Evolutionary conservation across 768 basidiomycete genomes (phyloP).

Genomic region (Hortiboletus campestris): DNA sequence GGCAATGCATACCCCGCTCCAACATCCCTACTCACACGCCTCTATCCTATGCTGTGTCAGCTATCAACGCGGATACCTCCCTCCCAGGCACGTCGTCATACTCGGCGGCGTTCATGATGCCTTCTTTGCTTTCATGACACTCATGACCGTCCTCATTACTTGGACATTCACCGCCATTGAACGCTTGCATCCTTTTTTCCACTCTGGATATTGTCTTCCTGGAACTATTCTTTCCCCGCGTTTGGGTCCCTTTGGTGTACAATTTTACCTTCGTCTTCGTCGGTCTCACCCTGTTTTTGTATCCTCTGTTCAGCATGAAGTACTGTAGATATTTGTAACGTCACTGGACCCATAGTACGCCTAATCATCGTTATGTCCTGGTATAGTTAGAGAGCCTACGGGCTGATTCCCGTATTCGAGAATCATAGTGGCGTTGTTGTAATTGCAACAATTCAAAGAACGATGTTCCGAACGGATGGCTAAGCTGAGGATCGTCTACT

Average conservation of each 20-base stretch:
- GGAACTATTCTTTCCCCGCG: constrained; percentile 19
- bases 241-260: constrained; percentile 12
- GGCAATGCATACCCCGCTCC: constrained; percentile 38
- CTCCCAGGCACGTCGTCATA: constrained; percentile 25
- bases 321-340: constrained; percentile 36
- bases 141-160: constrained; percentile 24
- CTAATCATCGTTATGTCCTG: constrained; percentile 34
- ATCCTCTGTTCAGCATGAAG: constrained; percentile 18
- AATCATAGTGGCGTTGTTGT: constrained; percentile 59
- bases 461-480: constrained; percentile 77
- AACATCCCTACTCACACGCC: constrained; percentile 35
- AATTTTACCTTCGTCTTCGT: constrained; percentile 21
- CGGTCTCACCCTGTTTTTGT: constrained; percentile 19
- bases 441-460: constrained; percentile 83
- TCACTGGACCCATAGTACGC: constrained; percentile 27
- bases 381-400: constrained; percentile 48
- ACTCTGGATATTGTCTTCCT: constrained; percentile 32
- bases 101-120: constrained; percentile 31
- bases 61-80: constrained; percentile 31
- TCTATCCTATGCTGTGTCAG: constrained; percentile 43
- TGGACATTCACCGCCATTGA: constrained; percentile 22
- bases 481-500: constrained; percentile 85
- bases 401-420: constrained; percentile 66
- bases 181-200: constrained; percentile 20
- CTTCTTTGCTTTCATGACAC: constrained; percentile 34